These are phyloP conservation scores for Gillenia trifoliata DNA, from an alignment of 306 rosid genomes.

Conservation along the genomic window DNA sequence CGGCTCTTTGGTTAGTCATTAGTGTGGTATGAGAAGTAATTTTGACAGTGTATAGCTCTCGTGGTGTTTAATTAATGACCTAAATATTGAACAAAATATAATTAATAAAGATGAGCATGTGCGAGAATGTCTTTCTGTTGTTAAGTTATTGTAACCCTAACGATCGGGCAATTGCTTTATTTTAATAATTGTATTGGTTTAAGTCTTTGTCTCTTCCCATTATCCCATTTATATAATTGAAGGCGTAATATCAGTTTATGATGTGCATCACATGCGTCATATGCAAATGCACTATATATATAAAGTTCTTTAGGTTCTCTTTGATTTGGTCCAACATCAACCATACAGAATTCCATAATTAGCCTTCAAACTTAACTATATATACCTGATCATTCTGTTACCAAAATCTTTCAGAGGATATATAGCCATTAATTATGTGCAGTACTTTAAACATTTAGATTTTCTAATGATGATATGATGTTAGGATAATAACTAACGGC, in stretches of 20 bases:
- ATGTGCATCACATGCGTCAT: slow-evolving; percentile 30
- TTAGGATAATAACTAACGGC: background rate
- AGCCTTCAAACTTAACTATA: slow-evolving; percentile 13
- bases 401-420: slow-evolving; percentile 13
- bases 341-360: slow-evolving; percentile 22
- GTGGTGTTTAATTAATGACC: background rate
- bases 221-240: background rate
- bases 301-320: slow-evolving; percentile 17
- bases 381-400: slow-evolving; percentile 2
- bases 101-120: slow-evolving; percentile 20
- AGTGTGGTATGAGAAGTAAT: background rate
- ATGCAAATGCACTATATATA: too few relatives aligned
- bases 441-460: background rate
- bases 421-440: background rate
- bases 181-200: slow-evolving; percentile 5
- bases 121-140: slow-evolving; percentile 10
- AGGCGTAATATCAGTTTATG: background rate
- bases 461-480: background rate
- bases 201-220: slow-evolving; percentile 5
- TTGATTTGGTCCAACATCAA: slow-evolving; percentile 37
- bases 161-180: slow-evolving; percentile 22
- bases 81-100: background rate
- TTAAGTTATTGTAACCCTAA: slow-evolving; percentile 10
- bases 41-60: background rate
- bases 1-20: too few relatives aligned